Base-by-base conservation (phyloP, 2,329 filamentous ascomycete genomes). In the Botrytis hyacinthi region DNA sequence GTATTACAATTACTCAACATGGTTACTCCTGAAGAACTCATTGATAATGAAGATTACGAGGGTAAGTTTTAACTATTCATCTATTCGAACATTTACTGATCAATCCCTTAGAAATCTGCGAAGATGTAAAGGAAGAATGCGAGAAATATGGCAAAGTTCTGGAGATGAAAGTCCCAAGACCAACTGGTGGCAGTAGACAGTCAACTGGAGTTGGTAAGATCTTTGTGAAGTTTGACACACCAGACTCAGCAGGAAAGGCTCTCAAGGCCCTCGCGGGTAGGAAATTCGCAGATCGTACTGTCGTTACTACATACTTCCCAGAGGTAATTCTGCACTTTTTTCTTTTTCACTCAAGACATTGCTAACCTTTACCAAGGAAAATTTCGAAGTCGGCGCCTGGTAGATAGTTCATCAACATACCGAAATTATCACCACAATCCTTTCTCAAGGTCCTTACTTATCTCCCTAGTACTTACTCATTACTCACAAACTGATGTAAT, bases 1-100 rank as follows among this genome's bases (percentile, higher is more conserved):
- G 95, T 99, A 26, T 82, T 99, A 75, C 95, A 97, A 83, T 86
- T 99, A 75, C 89, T 99, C 80, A 99, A 99, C 85, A 99, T 99
- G 96, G 95, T 99, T 51, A 99, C 96, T 0, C 88, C 94, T 0
- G 96, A 99, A 79, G 96, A 99, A 83, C 86, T 99, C 37, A 90
- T 98, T 83, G 95, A 98, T 81, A 91, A 91, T 70, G 95, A 98
- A 51, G 96, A 99, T 80, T 98, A 98, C 80, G 93, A 98, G 84
- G 95, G 95, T 95, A 87, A 80, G 85, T 73, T 70, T 42, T 67
- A 29, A 6, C 73, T 37, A 2, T 26, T 10, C 29, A 42, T 37
- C 59, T 20, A 3, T 72, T 37, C 32, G 29, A 20, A 68, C 32
- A 48, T 20, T 12, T 44, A 71, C 72, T 84, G 87, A 82, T 87